phyloP scores from a whole-genome alignment of 805 yeast genomes.

The Alloascoidea africana region DNA sequence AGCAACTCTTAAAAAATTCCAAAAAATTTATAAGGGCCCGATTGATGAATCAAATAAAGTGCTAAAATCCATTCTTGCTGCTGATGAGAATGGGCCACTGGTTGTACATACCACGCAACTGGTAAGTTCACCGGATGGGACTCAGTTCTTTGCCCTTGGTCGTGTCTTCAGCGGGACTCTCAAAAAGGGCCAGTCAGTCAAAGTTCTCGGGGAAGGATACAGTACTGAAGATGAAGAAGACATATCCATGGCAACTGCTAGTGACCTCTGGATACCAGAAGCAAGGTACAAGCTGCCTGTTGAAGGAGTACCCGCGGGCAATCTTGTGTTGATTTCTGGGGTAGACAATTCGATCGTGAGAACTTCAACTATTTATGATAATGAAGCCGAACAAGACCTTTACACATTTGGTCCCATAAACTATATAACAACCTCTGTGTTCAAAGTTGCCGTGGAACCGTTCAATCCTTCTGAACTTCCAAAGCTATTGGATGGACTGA shows the following conservation, averaged over 20 bases:
- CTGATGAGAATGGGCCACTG: conserved; percentile 26
- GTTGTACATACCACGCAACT: conserved; percentile 45
- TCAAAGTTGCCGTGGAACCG: conserved; percentile 78
- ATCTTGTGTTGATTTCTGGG: conserved; percentile 55
- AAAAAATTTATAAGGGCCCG: conserved; percentile 17
- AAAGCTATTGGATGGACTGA: conserved; percentile 51
- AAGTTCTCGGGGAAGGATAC: conserved; percentile 40
- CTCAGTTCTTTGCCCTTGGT: conserved; percentile 38
- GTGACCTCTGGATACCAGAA: conserved; percentile 32
- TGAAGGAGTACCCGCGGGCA: conserved; percentile 42
- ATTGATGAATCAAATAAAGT: conserved; percentile 8
- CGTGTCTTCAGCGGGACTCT: conserved; percentile 51
- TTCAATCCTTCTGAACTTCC: conserved; percentile 67
- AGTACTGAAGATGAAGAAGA: conserved; percentile 36
- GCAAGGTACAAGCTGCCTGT: conserved; percentile 56
- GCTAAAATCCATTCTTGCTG: conserved; percentile 12
- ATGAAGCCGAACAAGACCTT: conserved; percentile 12
- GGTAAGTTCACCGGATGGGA: conserved; percentile 37
- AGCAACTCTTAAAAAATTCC: conserved; percentile 14
- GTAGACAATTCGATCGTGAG: conserved; percentile 40
- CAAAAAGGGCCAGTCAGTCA: conserved; percentile 28
- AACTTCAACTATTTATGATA: conserved; percentile 38
- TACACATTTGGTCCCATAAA: conserved; percentile 26
- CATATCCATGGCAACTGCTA: conserved; percentile 19
- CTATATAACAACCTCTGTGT: conserved; percentile 38